Evolutionary conservation across 306 rosid genomes (phyloP).

Genomic region (Lathyrus aphaca): DNA sequence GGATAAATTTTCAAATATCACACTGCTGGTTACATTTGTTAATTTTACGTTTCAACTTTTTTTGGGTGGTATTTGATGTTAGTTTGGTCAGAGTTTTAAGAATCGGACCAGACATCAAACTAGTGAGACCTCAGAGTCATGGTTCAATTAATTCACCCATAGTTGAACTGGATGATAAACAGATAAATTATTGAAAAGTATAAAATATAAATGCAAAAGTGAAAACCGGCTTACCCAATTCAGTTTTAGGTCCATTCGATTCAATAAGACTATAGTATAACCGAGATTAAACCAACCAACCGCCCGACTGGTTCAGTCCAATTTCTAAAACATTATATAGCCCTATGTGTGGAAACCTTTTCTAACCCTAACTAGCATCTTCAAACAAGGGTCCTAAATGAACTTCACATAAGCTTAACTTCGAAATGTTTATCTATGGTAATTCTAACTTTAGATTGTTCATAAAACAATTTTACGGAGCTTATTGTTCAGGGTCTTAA

Average conservation of each 20-base stretch:
- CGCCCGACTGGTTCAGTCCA: no score
- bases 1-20: background rate
- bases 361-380: background rate
- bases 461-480: background rate
- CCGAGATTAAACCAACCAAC: no score
- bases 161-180: no score
- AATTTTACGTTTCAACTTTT: background rate
- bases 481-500: background rate
- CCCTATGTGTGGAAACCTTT: background rate
- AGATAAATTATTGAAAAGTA: no score
- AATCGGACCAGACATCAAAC: no score
- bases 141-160: no score
- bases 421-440: background rate
- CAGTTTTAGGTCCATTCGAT: no score
- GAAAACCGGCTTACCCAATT: no score
- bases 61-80: background rate
- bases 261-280: no score
- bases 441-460: background rate
- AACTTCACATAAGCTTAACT: slow-evolving; percentile 11
- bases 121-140: no score
- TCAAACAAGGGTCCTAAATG: slow-evolving; percentile 6
- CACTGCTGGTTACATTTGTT: no score
- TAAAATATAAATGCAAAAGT: no score
- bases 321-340: background rate
- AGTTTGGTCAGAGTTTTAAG: background rate